Evolutionary conservation across 768 basidiomycete genomes (phyloP).

Genomic region (Lactarius indigo): DNA sequence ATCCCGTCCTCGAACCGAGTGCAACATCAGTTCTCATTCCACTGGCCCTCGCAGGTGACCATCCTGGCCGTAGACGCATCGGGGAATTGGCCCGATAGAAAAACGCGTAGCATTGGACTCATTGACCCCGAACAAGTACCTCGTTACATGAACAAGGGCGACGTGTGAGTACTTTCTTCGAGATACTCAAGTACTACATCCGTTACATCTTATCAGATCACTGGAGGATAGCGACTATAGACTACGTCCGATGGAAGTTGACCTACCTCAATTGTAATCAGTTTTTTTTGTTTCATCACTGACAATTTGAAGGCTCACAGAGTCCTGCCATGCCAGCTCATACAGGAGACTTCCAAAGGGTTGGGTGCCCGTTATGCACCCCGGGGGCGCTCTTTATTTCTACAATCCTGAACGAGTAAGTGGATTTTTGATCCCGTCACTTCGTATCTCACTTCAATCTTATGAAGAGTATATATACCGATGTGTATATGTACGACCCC

Average conservation of each 20-base stretch:
- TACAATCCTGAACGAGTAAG: conserved; percentile 4
- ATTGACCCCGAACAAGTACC: conserved; percentile 16
- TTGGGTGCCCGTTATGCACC: conserved; percentile 1
- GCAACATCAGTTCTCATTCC: background rate
- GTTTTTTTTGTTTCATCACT: no score
- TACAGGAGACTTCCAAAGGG: background rate
- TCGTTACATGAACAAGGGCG: conserved; percentile 13
- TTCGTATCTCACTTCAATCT: background rate
- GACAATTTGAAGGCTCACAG: background rate
- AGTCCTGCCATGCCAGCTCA: background rate
- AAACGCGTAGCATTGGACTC: background rate
- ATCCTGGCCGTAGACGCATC: background rate
- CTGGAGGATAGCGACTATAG: background rate
- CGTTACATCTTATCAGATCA: background rate
- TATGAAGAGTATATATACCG: conserved; percentile 11
- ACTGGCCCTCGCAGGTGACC: no score
- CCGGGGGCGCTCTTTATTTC: conserved; percentile 16
- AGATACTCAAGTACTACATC: background rate
- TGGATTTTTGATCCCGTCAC: background rate
- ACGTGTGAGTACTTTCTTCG: conserved; percentile 5
- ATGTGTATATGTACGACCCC: conserved; percentile 18
- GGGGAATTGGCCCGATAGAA: background rate
- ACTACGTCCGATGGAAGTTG: background rate
- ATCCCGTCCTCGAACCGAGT: background rate
- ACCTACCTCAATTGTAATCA: conserved; percentile 12